Percentiles rank a stretch among this genome's conserved stretches.
These are phyloP conservation scores for Davidsoniella neocaledoniae DNA, from an alignment of 2,329 filamentous ascomycete genomes.

Conservation along the genomic window DNA sequence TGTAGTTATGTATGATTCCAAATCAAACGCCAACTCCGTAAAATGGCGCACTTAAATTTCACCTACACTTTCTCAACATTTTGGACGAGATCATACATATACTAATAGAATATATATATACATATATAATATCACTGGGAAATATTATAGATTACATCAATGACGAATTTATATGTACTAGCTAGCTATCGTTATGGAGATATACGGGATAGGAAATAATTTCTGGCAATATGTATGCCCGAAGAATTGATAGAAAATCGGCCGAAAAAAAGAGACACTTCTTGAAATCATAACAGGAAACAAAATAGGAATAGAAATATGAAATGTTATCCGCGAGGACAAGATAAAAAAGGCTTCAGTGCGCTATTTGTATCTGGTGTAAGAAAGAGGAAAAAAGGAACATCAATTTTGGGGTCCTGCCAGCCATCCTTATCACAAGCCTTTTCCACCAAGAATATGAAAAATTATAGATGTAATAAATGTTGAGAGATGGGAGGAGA, in stretches of 20 bases:
- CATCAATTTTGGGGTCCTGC: neutral
- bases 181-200: too few species aligned
- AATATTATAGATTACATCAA: too few species aligned
- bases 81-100: too few species aligned
- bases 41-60: neutral
- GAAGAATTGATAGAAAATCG: neutral
- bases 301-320: neutral
- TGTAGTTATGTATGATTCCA: neutral
- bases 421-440: neutral
- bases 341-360: neutral
- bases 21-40: neutral
- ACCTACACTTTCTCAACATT: too few species aligned
- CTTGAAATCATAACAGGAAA: neutral
- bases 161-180: too few species aligned
- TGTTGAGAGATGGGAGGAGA: too few species aligned
- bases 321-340: neutral
- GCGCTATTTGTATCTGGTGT: neutral
- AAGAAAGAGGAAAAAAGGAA: neutral
- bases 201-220: too few species aligned
- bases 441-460: neutral
- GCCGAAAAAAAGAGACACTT: neutral
- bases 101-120: too few species aligned
- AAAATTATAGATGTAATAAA: neutral
- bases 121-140: too few species aligned
- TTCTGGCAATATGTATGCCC: too few species aligned